Evolutionary conservation across 768 basidiomycete genomes (phyloP).

Genomic region (Termitomyces bulborhizus): DNA sequence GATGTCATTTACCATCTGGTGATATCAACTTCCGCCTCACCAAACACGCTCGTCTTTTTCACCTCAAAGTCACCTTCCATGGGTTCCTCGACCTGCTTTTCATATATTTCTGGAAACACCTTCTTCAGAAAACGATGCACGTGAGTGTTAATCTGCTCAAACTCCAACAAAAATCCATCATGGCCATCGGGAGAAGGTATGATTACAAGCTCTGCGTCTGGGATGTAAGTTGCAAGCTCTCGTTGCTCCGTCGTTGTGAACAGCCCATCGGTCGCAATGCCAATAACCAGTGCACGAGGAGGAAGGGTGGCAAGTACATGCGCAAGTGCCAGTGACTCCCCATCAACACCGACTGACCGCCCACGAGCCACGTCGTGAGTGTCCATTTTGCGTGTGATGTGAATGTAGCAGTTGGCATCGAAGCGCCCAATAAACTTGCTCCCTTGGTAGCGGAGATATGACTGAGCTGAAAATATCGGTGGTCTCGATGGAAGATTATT

Average conservation of each 20-base stretch:
- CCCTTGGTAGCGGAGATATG: not conserved
- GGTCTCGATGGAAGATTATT: constrained; percentile 20
- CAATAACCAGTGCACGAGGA: not conserved
- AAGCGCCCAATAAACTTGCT: not conserved
- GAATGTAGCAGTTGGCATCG: constrained; percentile 6
- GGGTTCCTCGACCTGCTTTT: constrained; percentile 12
- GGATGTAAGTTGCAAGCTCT: constrained; percentile 75
- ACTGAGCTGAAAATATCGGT: constrained; percentile 47
- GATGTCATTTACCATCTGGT: constrained; percentile 60
- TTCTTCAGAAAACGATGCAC: constrained; percentile 64
- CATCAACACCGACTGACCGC: constrained; percentile 21
- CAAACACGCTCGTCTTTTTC: constrained; percentile 92
- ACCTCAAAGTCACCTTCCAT: constrained; percentile 57
- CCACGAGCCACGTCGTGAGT: constrained; percentile 85
- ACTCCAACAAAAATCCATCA: constrained; percentile 97
- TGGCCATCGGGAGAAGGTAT: constrained; percentile 88
- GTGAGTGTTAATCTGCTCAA: constrained; percentile 85
- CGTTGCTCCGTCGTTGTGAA: constrained; percentile 90
- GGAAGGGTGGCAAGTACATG: not conserved
- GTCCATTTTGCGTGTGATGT: constrained; percentile 80
- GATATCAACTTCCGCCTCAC: constrained; percentile 93
- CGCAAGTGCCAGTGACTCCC: not conserved
- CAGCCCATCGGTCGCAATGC: not conserved
- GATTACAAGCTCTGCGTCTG: constrained; percentile 72
- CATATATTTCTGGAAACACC: constrained; percentile 51